phyloP scores from a whole-genome alignment of 768 basidiomycete species.

The Lyophyllum decastes region DNA sequence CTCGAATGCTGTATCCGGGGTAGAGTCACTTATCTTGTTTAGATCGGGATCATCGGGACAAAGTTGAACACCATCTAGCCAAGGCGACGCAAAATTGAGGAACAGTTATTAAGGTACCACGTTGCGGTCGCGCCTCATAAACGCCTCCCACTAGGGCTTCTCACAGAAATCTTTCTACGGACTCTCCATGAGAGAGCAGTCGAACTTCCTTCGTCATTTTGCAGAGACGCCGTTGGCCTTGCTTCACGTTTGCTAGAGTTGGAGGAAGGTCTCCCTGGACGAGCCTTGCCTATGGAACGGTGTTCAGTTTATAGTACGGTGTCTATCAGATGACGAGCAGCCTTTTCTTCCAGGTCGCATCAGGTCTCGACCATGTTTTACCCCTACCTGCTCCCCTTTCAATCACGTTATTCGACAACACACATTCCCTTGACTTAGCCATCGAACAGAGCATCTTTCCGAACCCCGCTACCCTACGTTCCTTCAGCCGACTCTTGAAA shows the following conservation, averaged over 20 bases:
- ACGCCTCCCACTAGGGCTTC: neutral
- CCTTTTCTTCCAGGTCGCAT: no score
- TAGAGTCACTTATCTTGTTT: neutral
- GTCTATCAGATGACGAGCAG: no score
- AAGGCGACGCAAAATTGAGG: neutral
- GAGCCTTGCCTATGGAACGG: conserved; percentile 6
- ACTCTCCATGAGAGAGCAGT: neutral
- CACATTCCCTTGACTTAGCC: neutral
- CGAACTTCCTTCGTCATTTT: neutral
- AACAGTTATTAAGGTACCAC: neutral
- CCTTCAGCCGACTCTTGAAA: neutral
- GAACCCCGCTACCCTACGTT: neutral
- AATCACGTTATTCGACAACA: no score
- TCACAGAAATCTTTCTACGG: conserved; percentile 1
- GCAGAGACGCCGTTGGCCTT: neutral
- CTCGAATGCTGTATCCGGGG: neutral
- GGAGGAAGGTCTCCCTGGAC: neutral
- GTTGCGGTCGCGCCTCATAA: neutral
- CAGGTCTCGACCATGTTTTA: no score
- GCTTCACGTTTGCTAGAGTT: neutral
- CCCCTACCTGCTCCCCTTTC: neutral
- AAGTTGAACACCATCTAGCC: neutral
- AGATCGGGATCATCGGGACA: no score
- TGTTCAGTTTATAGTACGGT: neutral
- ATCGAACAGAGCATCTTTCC: neutral